Evolutionary conservation across 495 filamentous ascomycete species (phyloP), one percentile per base, ranked within the genome.

Genomic region (Pseudotulostoma volvatum): DNA sequence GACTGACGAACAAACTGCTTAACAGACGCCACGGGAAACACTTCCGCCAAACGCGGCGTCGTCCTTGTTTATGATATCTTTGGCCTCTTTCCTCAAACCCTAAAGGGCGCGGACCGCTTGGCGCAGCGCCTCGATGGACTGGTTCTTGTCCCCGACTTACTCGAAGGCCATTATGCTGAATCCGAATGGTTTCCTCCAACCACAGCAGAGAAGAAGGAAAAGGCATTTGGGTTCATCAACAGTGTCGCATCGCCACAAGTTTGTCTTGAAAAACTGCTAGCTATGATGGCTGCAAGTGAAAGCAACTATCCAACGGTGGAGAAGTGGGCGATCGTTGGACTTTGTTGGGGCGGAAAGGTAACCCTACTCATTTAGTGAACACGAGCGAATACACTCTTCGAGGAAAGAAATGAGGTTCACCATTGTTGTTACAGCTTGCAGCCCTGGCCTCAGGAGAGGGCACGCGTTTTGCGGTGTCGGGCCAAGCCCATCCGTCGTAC

Each of bases 51-150:
- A 9, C 51, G 44, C 14, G 70, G 50, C 35, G 45, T 75, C 20
- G 48, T 75, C 1, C 50, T 61, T 34, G 48, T 72, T 38, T 71
- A 75, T 53, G 71, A 73, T 53, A 54, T 72, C 47, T 75, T 75
- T 45, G 71, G 71, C 33, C 49, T 62, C 40, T 51, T 59, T 18
- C 46, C 51, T 1, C 70, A 73, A 40, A 71, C 68, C 4, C 42
- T 68, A 0, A 68, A 72, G 46, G 71, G 71, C 23, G 71, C 71
- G n/a, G 71, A 75, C 39, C 50, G 64, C 3, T 56, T 73, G 4
- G 62, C 68, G 0, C 39, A 43, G 0, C 46, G 53, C 8, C 42
- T 62, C 3, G 49, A 57, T 30, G 54, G 55, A 3, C 37, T 66
- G 1, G 55, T 68, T 8, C 37, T 70, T 3, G 40, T 70, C 13